Evolutionary conservation across 2,329 filamentous ascomycete genomes (phyloP).

Genomic region (Hymenotorrendiella dingleyae): DNA sequence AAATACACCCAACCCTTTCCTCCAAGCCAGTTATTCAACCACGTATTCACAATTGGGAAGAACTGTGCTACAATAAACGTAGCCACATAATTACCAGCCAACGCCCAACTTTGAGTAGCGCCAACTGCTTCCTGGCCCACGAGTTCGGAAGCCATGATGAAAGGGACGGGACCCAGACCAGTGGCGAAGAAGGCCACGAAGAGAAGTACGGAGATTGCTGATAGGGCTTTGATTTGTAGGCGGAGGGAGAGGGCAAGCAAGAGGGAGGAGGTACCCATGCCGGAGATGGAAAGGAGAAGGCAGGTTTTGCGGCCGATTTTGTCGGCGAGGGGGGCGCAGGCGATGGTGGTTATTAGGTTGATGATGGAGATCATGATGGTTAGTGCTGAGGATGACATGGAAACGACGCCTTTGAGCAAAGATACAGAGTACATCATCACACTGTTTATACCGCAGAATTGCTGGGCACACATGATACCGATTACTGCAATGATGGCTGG

Average conservation of each 20-base stretch:
- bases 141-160: slow-evolving; percentile 87
- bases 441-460: slow-evolving; percentile 90
- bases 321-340: slow-evolving; percentile 80
- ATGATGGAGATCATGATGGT: slow-evolving; percentile 83
- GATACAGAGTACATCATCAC: slow-evolving; percentile 99
- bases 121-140: slow-evolving; percentile 88
- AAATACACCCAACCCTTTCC: slow-evolving; percentile 83
- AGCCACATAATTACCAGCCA: slow-evolving; percentile 82
- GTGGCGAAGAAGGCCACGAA: slow-evolving; percentile 90
- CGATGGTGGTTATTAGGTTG: slow-evolving; percentile 77
- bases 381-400: slow-evolving; percentile 73
- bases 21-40: slow-evolving; percentile 56
- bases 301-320: slow-evolving; percentile 82
- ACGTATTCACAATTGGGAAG: slow-evolving; percentile 80
- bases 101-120: slow-evolving; percentile 80
- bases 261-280: slow-evolving; percentile 76
- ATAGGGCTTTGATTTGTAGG: slow-evolving; percentile 64
- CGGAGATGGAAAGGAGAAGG: slow-evolving; percentile 73
- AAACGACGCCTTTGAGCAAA: slow-evolving; percentile 73
- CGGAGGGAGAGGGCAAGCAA: slow-evolving; percentile 76
- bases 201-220: slow-evolving; percentile 71
- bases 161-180: slow-evolving; percentile 88
- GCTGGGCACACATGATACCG: slow-evolving; percentile 87
- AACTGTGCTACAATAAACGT: slow-evolving; percentile 93
- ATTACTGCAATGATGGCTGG: slow-evolving; percentile 77